A percentile compares a stretch with the other conserved stretches of the same genome.
Conservation (phyloP, 2,329 filamentous ascomycete genomes). For the Talaromyces sp. region DNA sequence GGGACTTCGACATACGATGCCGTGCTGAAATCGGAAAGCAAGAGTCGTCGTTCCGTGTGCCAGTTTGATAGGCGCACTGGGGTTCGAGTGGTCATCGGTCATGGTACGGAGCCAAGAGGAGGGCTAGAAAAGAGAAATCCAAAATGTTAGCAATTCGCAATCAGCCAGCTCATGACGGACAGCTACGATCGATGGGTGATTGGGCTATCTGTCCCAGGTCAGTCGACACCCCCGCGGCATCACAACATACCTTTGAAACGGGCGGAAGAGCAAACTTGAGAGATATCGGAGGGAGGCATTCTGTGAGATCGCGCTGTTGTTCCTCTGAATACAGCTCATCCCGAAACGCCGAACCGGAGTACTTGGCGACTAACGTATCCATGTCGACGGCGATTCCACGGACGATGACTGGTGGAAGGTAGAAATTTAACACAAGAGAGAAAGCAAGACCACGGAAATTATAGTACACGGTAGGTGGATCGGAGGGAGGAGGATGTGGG, state of each 20-base stretch:
- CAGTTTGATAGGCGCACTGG: conserved; percentile 97
- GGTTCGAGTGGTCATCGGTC: conserved; percentile 96
- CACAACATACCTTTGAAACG: conserved; percentile 68
- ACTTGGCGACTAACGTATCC: conserved; percentile 90
- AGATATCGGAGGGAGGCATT: conserved; percentile 69
- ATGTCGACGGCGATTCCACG: conserved; percentile 44
- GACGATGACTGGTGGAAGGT: not conserved
- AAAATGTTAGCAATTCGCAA: conserved; percentile 5
- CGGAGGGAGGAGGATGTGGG: not conserved
- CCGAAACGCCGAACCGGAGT: conserved; percentile 72
- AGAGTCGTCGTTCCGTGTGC: conserved; percentile 98
- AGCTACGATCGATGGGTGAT: not conserved
- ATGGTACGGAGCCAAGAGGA: conserved; percentile 92
- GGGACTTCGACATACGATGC: conserved; percentile 54
- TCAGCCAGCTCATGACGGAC: not conserved
- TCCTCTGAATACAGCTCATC: conserved; percentile 68
- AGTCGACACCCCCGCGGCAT: not conserved
- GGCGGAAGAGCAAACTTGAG: conserved; percentile 95
- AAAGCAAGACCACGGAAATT: conserved; percentile 9
- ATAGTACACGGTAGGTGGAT: conserved; percentile 1
- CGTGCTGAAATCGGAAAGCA: conserved; percentile 95
- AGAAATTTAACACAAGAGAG: not conserved
- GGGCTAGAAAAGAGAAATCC: conserved; percentile 52
- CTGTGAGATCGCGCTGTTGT: conserved; percentile 67
- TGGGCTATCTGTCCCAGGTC: not conserved